phyloP scores from a whole-genome alignment of 768 basidiomycete genomes.

The Boletus reticulatus region DNA sequence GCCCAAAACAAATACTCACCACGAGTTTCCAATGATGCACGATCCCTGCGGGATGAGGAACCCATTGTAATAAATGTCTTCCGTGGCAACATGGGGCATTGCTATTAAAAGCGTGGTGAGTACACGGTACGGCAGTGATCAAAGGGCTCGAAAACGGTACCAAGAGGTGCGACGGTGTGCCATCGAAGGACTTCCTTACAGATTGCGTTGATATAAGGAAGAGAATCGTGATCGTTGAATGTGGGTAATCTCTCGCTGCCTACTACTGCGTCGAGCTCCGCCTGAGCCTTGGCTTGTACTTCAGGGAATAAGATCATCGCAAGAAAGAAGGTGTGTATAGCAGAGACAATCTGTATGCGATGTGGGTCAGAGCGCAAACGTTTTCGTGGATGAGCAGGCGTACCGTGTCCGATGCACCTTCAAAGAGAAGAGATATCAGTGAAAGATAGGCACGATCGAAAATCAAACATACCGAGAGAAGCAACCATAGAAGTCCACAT shows the following conservation, averaged over 20 bases:
- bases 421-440: not conserved
- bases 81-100: conserved; percentile 13
- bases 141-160: conserved; percentile 22
- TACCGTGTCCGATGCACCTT: conserved; percentile 47
- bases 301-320: conserved; percentile 26
- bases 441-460: not conserved
- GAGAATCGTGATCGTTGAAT: conserved; percentile 18
- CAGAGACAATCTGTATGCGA: conserved; percentile 10
- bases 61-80: conserved; percentile 18
- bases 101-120: conserved; percentile 3
- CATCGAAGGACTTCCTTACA: conserved; percentile 27
- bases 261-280: conserved; percentile 24
- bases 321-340: conserved; percentile 22
- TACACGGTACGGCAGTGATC: not conserved
- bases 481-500: conserved; percentile 16
- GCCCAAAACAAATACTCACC: conserved; percentile 17
- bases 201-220: conserved; percentile 27
- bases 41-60: conserved; percentile 26
- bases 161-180: conserved; percentile 15
- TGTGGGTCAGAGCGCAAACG: conserved; percentile 24
- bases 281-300: conserved; percentile 22
- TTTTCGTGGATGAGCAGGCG: conserved; percentile 32
- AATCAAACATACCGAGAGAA: conserved; percentile 8
- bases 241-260: conserved; percentile 21
- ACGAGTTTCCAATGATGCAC: conserved; percentile 19